Conservation (phyloP, 2,329 filamentous ascomycete genomes). For the Alternaria sp. region DNA sequence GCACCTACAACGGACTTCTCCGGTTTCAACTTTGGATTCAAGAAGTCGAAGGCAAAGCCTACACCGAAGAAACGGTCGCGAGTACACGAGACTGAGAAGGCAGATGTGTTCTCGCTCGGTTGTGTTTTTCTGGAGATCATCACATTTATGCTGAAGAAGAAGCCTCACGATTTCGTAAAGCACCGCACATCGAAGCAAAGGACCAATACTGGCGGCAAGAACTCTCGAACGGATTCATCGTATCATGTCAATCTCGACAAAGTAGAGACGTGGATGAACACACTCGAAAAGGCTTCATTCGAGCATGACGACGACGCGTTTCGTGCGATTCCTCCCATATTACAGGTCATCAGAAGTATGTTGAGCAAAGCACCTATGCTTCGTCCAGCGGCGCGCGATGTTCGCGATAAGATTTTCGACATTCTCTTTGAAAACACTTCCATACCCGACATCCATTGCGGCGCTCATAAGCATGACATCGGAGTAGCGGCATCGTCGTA, state of each 20-base stretch:
- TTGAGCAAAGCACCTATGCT: slow-evolving; percentile 49
- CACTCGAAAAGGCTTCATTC: slow-evolving; percentile 64
- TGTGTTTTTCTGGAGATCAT: slow-evolving; percentile 76
- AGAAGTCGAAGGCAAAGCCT: slow-evolving; percentile 38
- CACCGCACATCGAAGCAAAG: slow-evolving; percentile 72
- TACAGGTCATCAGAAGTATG: slow-evolving; percentile 53
- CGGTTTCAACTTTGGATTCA: slow-evolving; percentile 48
- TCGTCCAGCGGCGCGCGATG: slow-evolving; percentile 51
- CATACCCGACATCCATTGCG: slow-evolving; percentile 45
- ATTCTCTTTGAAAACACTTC: slow-evolving; percentile 39
- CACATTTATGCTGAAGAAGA: slow-evolving; percentile 72
- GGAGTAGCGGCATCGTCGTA: slow-evolving; percentile 28
- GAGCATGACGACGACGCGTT: slow-evolving; percentile 47
- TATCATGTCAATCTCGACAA: slow-evolving; percentile 75
- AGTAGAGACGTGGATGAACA: slow-evolving; percentile 71
- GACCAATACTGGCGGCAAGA: slow-evolving; percentile 49
- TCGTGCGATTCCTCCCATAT: slow-evolving; percentile 49
- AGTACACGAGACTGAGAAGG: slow-evolving; percentile 51
- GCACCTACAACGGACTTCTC: slow-evolving; percentile 43
- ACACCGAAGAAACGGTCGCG: slow-evolving; percentile 33
- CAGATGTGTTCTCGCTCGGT: slow-evolving; percentile 75
- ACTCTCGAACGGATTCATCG: slow-evolving; percentile 70
- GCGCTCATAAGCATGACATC: slow-evolving; percentile 40
- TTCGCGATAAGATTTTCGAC: slow-evolving; percentile 47
- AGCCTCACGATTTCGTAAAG: slow-evolving; percentile 68